Evolutionary conservation across 2,329 filamentous ascomycete species (phyloP).

Genomic region (Neonectria hederae): DNA sequence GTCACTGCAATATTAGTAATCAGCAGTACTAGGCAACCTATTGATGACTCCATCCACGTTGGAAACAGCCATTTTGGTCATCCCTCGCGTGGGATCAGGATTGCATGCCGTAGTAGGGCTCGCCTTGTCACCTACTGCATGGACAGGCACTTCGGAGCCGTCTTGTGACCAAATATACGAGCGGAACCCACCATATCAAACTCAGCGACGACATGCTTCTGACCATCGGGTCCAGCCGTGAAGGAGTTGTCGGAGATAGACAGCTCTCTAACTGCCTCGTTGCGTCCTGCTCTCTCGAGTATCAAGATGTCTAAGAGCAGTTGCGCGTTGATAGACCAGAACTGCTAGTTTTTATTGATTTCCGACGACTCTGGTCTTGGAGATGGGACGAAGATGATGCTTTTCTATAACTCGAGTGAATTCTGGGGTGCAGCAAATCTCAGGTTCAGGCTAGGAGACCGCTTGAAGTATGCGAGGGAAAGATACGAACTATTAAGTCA

Average conservation of each 20-base stretch:
- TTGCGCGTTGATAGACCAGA: conserved; percentile 46
- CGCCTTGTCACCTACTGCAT: conserved; percentile 45
- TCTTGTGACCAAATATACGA: conserved; percentile 50
- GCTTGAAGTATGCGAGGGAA: not conserved
- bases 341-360: conserved; percentile 7
- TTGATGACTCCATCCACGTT: conserved; percentile 4
- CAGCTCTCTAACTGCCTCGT: conserved; percentile 31
- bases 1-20: too few species aligned
- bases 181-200: conserved; percentile 49
- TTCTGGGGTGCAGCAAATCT: conserved; percentile 25
- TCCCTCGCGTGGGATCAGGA: not conserved
- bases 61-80: not conserved
- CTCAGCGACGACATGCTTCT: conserved; percentile 28
- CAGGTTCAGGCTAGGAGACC: not conserved
- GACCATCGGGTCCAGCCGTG: not conserved
- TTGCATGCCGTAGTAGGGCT: not conserved
- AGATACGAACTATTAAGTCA: conserved; percentile 34
- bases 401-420: conserved; percentile 46
- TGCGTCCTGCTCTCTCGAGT: conserved; percentile 47
- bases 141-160: conserved; percentile 44
- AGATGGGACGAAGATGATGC: conserved; percentile 35
- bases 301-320: conserved; percentile 50
- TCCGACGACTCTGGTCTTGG: not conserved
- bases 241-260: conserved; percentile 37
- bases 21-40: not conserved